Conservation (phyloP, 768 basidiomycete species). For the Amanita fuliginea region DNA sequence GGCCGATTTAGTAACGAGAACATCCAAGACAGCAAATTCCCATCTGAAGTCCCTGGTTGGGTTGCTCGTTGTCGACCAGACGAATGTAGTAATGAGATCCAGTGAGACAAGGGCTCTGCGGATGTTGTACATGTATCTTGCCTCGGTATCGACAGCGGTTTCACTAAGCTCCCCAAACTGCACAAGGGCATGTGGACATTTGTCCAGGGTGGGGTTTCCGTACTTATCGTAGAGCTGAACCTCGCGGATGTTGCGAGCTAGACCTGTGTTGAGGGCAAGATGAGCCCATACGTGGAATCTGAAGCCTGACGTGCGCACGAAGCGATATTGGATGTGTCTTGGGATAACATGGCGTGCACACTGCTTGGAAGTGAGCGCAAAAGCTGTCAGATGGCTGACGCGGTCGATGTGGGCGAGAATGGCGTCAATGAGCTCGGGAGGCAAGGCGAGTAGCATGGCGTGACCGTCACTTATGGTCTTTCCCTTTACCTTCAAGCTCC, state of each 20-base stretch:
- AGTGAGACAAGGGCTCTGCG: constrained; percentile 31
- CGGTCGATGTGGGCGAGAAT: constrained; percentile 33
- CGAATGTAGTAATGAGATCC: constrained; percentile 28
- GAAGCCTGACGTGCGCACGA: constrained; percentile 30
- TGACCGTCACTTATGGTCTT: constrained; percentile 21
- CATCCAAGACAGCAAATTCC: constrained; percentile 28
- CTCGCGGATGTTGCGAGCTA: constrained; percentile 34
- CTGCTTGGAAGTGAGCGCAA: constrained; percentile 31
- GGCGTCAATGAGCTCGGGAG: constrained; percentile 36
- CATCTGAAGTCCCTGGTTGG: constrained; percentile 22
- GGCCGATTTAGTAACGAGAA: constrained; percentile 15
- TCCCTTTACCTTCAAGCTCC: constrained; percentile 62
- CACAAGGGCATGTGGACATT: constrained; percentile 29
- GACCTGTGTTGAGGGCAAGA: constrained; percentile 36
- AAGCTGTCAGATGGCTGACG: constrained; percentile 29
- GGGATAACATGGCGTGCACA: constrained; percentile 30
- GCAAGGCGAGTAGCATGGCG: constrained; percentile 23
- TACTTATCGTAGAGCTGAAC: constrained; percentile 31
- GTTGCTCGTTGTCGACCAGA: constrained; percentile 27
- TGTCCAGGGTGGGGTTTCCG: constrained; percentile 27
- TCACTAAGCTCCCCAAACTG: constrained; percentile 12
- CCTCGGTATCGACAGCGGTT: constrained; percentile 14
- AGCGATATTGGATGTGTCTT: constrained; percentile 38
- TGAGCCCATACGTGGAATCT: constrained; percentile 36
- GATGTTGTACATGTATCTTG: constrained; percentile 24